Percentiles rank a stretch among this genome's conserved stretches.
Conservation (phyloP, 2,329 filamentous ascomycete genomes). For the Penicillium corylophilum region DNA sequence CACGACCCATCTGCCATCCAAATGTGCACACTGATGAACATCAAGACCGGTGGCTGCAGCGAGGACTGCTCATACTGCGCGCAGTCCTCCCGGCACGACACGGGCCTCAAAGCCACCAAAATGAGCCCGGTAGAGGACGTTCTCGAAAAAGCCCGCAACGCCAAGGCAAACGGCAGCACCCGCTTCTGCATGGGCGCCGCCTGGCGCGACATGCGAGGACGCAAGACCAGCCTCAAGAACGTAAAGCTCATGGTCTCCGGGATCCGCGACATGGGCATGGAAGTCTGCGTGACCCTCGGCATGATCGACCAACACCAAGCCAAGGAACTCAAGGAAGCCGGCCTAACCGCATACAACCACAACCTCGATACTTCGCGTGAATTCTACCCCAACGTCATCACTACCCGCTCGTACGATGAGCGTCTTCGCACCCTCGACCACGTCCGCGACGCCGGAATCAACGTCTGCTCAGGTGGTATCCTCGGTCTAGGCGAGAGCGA, state of each 20-base stretch:
- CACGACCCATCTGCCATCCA: constrained; percentile 82
- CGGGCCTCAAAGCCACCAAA: constrained; percentile 76
- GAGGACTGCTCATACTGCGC: constrained; percentile 94
- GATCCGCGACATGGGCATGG: constrained; percentile 79
- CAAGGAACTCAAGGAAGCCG: constrained; percentile 76
- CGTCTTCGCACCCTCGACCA: constrained; percentile 74
- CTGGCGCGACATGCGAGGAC: constrained; percentile 90
- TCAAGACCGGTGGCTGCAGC: constrained; percentile 89
- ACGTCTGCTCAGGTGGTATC: constrained; percentile 88
- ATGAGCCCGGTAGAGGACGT: constrained; percentile 79
- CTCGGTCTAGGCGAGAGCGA: constrained; percentile 78
- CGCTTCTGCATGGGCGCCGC: constrained; percentile 95
- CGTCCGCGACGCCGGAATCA: constrained; percentile 81
- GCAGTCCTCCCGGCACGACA: constrained; percentile 76
- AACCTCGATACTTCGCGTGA: constrained; percentile 89
- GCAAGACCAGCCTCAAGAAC: constrained; percentile 78
- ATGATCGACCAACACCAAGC: constrained; percentile 86
- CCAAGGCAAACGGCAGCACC: constrained; percentile 80
- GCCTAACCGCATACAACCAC: constrained; percentile 90
- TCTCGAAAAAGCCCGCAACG: constrained; percentile 71
- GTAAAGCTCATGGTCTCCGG: constrained; percentile 84
- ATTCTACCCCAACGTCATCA: constrained; percentile 83
- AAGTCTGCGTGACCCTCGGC: constrained; percentile 87
- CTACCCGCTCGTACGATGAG: constrained; percentile 84
- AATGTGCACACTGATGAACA: constrained; percentile 94